phyloP scores from a whole-genome alignment of 768 basidiomycete genomes.

The Agaricus sinodeliciosus region DNA sequence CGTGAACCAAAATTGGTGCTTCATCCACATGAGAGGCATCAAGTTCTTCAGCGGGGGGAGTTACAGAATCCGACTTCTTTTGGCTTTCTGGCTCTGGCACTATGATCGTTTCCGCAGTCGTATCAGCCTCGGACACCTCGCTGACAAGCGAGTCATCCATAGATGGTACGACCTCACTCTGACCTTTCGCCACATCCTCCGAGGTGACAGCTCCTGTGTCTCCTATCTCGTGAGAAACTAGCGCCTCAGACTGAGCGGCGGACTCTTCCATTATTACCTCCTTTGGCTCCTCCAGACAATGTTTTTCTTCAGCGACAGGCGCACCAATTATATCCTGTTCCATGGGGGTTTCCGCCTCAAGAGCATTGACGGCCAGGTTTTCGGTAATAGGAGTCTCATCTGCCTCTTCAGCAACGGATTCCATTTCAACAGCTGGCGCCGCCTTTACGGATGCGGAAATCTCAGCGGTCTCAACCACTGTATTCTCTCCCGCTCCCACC shows the following conservation, averaged over 20 bases:
- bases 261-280: neutral
- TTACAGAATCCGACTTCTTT: neutral
- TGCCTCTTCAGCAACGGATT: neutral
- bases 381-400: neutral
- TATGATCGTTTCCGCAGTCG: slow-evolving; percentile 8
- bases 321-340: neutral
- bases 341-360: neutral
- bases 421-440: neutral
- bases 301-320: neutral
- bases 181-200: neutral
- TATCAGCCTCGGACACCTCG: slow-evolving; percentile 3
- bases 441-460: neutral
- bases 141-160: neutral
- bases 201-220: neutral
- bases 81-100: neutral
- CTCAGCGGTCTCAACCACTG: neutral
- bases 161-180: neutral
- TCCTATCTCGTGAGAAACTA: neutral
- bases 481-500: neutral
- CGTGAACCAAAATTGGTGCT: neutral
- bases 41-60: neutral
- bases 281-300: neutral
- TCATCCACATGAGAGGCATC: neutral
- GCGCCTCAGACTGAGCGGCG: neutral
- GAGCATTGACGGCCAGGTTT: neutral